phyloP scores from a whole-genome alignment of 78 protist genomes.

The Dictyostelium firmibasis region DNA sequence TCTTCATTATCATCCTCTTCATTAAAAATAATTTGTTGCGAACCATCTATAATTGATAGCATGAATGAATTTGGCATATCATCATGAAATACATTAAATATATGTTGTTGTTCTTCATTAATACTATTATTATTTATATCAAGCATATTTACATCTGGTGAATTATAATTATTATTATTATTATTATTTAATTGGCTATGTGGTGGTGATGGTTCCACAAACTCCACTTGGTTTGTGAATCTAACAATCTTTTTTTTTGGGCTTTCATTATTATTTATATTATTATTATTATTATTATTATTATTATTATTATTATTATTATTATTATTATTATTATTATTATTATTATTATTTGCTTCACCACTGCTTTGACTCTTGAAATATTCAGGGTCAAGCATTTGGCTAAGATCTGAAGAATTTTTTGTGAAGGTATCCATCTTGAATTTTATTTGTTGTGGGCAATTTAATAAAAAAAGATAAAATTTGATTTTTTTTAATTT shows the following conservation, averaged over 20 bases:
- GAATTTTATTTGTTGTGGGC: neutral
- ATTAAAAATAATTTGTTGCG: slow-evolving; percentile 1
- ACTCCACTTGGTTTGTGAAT: neutral
- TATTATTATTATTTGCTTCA: neutral
- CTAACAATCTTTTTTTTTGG: neutral
- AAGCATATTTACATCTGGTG: neutral
- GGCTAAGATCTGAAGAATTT: neutral
- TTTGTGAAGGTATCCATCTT: neutral
- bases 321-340: neutral
- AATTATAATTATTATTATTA: neutral
- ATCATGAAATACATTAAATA: neutral
- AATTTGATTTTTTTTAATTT: too few relatives aligned
- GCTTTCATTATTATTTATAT: neutral
- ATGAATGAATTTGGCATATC: neutral
- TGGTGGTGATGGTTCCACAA: slow-evolving; percentile 24
- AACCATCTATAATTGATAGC: neutral
- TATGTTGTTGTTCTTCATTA: neutral
- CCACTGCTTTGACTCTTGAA: neutral
- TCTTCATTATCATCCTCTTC: neutral
- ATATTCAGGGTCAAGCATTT: slow-evolving; percentile 46
- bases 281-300: neutral
- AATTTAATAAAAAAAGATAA: too few relatives aligned
- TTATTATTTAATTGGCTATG: neutral
- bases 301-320: neutral
- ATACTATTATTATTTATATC: neutral